Evolutionary conservation across 208 protist species (phyloP), one percentile per base, ranked within the genome.

Genomic region (Leishmania martiniquensis): DNA sequence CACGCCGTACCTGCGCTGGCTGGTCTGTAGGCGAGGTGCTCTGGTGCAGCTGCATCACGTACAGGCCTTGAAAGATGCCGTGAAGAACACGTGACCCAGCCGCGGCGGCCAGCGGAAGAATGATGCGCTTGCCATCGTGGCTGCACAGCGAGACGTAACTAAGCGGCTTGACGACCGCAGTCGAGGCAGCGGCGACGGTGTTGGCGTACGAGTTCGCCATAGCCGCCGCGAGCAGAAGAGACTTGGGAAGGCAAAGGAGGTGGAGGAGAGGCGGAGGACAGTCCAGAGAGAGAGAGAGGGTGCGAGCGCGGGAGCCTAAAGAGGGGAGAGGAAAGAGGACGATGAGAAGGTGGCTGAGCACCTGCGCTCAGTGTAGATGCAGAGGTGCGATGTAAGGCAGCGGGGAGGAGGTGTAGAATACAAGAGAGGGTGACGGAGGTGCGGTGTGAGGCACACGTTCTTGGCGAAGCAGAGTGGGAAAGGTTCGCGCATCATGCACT

Each of bases 21-120:
- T 13, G 25, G 52, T 47, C 70, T 37, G 29, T 20, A 9, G 59
- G 32, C 37, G 44, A 32, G 10, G 13, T 80, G 72, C 65, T 45
- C 66, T 74, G 68, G 15, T 80, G 76, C 39, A 85, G 72, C 57
- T 77, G 75, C 69, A 77, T 87, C 47, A 83, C 75, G 6, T 80
- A 52, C n/a, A 92, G 52, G 4, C 84, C 90, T 39, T 92, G 83
- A 32, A 94, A 76, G 15, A 96, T 81, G 10, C 88, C 85, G 60
- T 87, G 76, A 37, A 96, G 62, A 67, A 93, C 72, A 37, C 85
- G 87, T 45, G 86, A 87, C 55, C 86, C 83, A 5, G 73, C 84
- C 1, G 86, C 92, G 39, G 86, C 89, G 37, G 82, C 82, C 37
- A 89, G 75, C 13, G 90, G 92, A 17, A 96, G 70, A 67, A 94